Conservation (phyloP, 2,329 filamentous ascomycete species). For the Rasamsonia emersonii region DNA sequence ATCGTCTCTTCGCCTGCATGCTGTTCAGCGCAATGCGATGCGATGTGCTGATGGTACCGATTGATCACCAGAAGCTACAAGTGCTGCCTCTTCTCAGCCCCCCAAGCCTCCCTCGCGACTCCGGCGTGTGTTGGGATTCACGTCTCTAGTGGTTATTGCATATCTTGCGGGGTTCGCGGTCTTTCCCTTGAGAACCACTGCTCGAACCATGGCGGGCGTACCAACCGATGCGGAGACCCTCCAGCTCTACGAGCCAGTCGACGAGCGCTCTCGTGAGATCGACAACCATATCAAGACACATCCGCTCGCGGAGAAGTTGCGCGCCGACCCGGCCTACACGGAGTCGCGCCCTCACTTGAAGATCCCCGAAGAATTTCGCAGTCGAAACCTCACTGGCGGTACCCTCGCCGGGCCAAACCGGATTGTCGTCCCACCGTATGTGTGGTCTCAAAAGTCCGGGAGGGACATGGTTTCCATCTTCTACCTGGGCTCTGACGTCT, state of each 20-base stretch:
- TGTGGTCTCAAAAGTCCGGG: slow-evolving; percentile 64
- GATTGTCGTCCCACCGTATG: slow-evolving; percentile 71
- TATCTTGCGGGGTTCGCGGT: slow-evolving; percentile 23
- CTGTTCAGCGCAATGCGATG: too few species aligned
- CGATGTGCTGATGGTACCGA: too few species aligned
- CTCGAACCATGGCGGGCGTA: slow-evolving; percentile 27
- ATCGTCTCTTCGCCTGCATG: too few species aligned
- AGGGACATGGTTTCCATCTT: slow-evolving; percentile 62
- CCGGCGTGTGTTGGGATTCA: slow-evolving; percentile 28
- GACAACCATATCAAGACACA: slow-evolving; percentile 68
- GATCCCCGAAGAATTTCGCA: slow-evolving; percentile 61
- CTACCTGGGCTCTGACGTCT: slow-evolving; percentile 71
- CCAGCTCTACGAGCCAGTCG: slow-evolving; percentile 51
- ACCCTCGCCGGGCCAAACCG: slow-evolving; percentile 66
- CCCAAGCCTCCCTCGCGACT: slow-evolving; percentile 21
- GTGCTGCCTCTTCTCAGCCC: slow-evolving; percentile 2
- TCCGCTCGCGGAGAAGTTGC: slow-evolving; percentile 62
- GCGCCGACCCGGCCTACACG: slow-evolving; percentile 55
- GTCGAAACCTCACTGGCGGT: slow-evolving; percentile 72
- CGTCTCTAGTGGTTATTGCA: slow-evolving; percentile 25
- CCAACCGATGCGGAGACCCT: slow-evolving; percentile 67
- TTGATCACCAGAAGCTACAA: slow-evolving; percentile 4
- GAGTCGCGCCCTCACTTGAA: slow-evolving; percentile 83
- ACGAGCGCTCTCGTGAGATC: slow-evolving; percentile 48
- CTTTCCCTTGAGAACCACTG: slow-evolving; percentile 17